Base-by-base conservation (phyloP, 768 basidiomycete genomes). In the Rhizopogon roseolus region DNA sequence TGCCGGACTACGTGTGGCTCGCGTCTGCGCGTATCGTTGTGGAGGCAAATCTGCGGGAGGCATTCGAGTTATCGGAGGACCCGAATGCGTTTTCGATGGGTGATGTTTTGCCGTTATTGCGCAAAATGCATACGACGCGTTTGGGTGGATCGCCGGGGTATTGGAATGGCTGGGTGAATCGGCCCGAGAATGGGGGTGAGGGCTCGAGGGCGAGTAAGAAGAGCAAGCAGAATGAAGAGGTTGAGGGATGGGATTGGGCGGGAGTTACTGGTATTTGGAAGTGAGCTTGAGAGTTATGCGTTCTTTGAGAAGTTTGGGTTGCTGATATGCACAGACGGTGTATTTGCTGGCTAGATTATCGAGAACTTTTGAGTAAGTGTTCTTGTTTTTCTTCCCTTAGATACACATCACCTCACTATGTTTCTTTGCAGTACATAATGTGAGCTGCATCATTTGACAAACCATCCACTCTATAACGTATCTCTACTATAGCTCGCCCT, bases 301-400 rank as follows among this genome's bases (percentile, higher is more conserved):
- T 22, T 22, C 22, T 22, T 51, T 40, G 41, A 7, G 22, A 44
- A 34, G 11, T 29, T 19, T 32, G 48, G 16, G 5, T 34, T 29
- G 41, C 43, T 45, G 41, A 19, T 27, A 41, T 13, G 34, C 34
- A 13, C 57, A 82, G 81, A 54, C 78, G 81, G 11, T 76, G 77
- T 46, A 73, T 83, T 6, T 83, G 78, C 54, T 83, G 81, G 81
- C 68, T 83, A 64, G 80, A 81, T 57, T 83, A 83, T 59, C 72
- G 73, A 38, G 80, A 82, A 53, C 57, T 83, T 3, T 61, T 83
- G 7, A 60, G 81, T 81, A 58, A 63, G 81, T 70, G 4, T 3
- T 29, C 37, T 48, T 19, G 17, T 19, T 22, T 37, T 22, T 16
- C 27, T 16, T 3, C 4, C 11, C 41, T 22, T n/a, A 19, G 25